Conservation (phyloP, 352 stramenopile genomes). For the Thalassiosira livingstoniorum region DNA sequence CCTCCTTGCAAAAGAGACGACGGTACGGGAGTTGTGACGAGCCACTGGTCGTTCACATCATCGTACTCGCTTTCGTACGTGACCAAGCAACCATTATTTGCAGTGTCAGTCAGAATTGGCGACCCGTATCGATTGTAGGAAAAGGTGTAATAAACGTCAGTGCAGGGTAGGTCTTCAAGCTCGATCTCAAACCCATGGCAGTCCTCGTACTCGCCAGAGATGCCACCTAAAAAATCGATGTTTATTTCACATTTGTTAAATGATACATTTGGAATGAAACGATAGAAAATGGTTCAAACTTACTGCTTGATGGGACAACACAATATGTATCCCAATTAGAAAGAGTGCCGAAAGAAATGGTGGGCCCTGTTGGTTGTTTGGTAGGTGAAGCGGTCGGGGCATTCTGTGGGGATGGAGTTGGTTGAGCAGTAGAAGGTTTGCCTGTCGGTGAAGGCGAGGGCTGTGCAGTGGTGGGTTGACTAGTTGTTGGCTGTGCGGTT, state of each 20-base stretch:
- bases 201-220: neutral
- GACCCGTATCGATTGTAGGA: slow-evolving; percentile 18
- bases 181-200: slow-evolving; percentile 26
- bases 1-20: slow-evolving; percentile 8
- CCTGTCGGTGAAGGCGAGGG: too few species aligned
- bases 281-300: too few species aligned
- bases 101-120: slow-evolving; percentile 6
- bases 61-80: slow-evolving; percentile 11
- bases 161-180: slow-evolving; percentile 10
- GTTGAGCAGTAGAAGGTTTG: neutral
- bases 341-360: neutral
- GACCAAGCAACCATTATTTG: neutral
- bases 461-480: too few species aligned
- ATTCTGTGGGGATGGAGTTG: neutral
- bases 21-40: slow-evolving; percentile 13
- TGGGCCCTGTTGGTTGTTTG: neutral
- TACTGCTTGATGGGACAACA: neutral
- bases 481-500: too few species aligned
- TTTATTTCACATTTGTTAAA: too few species aligned
- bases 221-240: neutral
- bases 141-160: slow-evolving; percentile 19
- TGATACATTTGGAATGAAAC: too few species aligned
- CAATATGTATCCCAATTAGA: neutral
- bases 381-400: neutral
- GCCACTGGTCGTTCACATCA: slow-evolving; percentile 8